These are phyloP conservation scores for Kwoniella sp. DNA, from an alignment of 768 basidiomycete species.

Conservation along the genomic window DNA sequence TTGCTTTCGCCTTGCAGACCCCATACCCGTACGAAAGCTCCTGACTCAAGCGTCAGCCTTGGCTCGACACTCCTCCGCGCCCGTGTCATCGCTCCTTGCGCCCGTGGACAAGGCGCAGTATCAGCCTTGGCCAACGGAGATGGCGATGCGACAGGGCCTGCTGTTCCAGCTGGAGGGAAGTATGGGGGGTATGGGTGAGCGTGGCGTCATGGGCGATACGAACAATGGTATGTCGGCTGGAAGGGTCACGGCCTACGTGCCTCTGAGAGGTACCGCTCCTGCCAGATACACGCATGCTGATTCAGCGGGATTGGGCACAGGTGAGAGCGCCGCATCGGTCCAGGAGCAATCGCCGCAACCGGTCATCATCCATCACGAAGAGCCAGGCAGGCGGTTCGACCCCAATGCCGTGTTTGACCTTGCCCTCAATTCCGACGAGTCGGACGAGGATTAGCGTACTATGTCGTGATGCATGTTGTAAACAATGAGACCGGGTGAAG, in stretches of 20 bases:
- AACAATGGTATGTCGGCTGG: no score
- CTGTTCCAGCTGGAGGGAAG: slow-evolving; percentile 36
- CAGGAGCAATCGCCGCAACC: slow-evolving; percentile 1
- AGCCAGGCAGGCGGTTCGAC: slow-evolving; percentile 23
- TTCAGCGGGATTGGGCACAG: no score
- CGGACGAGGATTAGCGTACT: slow-evolving; percentile 28
- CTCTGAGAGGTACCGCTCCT: no score
- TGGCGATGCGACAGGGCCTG: slow-evolving; percentile 34
- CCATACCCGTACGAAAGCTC: slow-evolving; percentile 16
- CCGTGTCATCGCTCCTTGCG: slow-evolving; percentile 26
- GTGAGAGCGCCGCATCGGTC: no score
- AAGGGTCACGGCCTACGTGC: no score
- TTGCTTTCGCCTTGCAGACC: slow-evolving; percentile 9
- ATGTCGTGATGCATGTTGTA: neutral
- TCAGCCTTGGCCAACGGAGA: slow-evolving; percentile 40
- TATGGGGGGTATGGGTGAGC: slow-evolving; percentile 38
- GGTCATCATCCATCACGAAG: slow-evolving; percentile 22
- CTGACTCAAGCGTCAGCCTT: slow-evolving; percentile 32
- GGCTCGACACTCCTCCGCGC: slow-evolving; percentile 32
- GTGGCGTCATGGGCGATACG: slow-evolving; percentile 29
- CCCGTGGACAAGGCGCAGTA: slow-evolving; percentile 27
- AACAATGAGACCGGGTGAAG: neutral
- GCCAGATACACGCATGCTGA: no score
- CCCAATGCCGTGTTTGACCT: slow-evolving; percentile 36
- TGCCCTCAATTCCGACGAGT: slow-evolving; percentile 41